Evolutionary conservation across 169 alveolate genomes (phyloP).

Genomic region (Babesia ovis): DNA sequence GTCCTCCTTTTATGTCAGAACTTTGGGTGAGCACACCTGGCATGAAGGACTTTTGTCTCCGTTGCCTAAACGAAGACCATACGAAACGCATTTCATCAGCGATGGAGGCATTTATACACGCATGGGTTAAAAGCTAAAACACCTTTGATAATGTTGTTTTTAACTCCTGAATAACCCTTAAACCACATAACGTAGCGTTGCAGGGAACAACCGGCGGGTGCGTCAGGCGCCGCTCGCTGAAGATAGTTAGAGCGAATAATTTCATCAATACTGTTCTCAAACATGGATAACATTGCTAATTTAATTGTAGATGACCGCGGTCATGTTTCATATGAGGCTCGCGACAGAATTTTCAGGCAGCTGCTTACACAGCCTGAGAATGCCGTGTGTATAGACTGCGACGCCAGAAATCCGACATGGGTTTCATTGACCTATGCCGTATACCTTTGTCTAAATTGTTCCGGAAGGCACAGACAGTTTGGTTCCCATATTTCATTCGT

Average conservation of each 20-base stretch:
- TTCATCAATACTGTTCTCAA: not conserved
- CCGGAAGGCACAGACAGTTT: slow-evolving; percentile 92
- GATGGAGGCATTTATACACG: slow-evolving; percentile 78
- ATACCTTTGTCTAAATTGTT: slow-evolving; percentile 94
- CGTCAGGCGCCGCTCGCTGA: slow-evolving; percentile 2
- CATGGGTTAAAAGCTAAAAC: slow-evolving; percentile 30
- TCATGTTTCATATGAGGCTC: slow-evolving; percentile 75
- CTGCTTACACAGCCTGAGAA: slow-evolving; percentile 76
- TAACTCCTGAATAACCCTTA: not conserved
- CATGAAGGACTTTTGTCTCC: slow-evolving; percentile 72
- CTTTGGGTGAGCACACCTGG: slow-evolving; percentile 68
- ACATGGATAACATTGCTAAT: slow-evolving; percentile 58
- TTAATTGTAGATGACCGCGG: slow-evolving; percentile 79
- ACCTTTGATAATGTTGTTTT: not conserved
- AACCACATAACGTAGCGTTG: not conserved
- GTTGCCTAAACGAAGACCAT: slow-evolving; percentile 62
- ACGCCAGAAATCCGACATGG: slow-evolving; percentile 96
- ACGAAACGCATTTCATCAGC: slow-evolving; percentile 67
- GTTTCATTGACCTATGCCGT: slow-evolving; percentile 92
- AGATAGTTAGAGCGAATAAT: not conserved
- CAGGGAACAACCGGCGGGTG: slow-evolving; percentile 7
- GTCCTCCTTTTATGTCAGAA: slow-evolving; percentile 65
- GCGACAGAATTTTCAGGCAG: slow-evolving; percentile 77
- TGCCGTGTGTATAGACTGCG: slow-evolving; percentile 92
- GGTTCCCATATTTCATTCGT: slow-evolving; percentile 96